A percentile compares a stretch with the other conserved stretches of the same genome.
These are phyloP conservation scores for Boletus albobrunnescens DNA, from an alignment of 1,284 basidiomycete species.

Conservation along the genomic window DNA sequence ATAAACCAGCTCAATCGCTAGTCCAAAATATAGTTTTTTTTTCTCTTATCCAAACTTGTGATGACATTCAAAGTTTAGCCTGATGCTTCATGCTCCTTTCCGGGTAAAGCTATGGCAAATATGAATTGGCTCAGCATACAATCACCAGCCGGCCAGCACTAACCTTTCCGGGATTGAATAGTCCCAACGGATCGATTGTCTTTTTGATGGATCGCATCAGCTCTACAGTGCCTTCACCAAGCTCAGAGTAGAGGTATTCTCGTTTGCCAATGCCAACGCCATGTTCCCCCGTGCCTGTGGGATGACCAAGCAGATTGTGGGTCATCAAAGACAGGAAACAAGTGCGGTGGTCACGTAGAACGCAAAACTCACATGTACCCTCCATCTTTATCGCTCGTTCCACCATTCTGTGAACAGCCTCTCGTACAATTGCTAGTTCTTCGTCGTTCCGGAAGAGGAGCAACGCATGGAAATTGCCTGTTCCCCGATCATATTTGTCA, in stretches of 20 bases:
- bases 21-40: too few species aligned
- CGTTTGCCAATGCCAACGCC: conserved; percentile 87
- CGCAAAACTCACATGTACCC: conserved; percentile 58
- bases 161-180: conserved; percentile 87
- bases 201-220: conserved; percentile 83
- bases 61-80: conserved; percentile 8
- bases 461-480: conserved; percentile 55
- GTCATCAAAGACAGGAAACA: background rate
- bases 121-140: background rate
- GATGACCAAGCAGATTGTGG: background rate
- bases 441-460: conserved; percentile 62
- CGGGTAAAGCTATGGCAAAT: conserved; percentile 20
- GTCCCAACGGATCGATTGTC: conserved; percentile 68
- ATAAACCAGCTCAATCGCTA: too few species aligned
- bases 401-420: conserved; percentile 65
- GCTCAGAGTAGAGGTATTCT: conserved; percentile 69
- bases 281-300: conserved; percentile 76
- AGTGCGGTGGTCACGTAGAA: background rate
- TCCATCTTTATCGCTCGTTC: conserved; percentile 69
- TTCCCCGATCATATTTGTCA: background rate
- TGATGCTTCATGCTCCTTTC: conserved; percentile 25
- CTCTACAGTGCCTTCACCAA: conserved; percentile 78
- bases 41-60: background rate
- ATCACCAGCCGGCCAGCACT: conserved; percentile 5
- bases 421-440: conserved; percentile 49